Conservation (phyloP, 129 eudicot species). For the Pittosporum tobira region DNA sequence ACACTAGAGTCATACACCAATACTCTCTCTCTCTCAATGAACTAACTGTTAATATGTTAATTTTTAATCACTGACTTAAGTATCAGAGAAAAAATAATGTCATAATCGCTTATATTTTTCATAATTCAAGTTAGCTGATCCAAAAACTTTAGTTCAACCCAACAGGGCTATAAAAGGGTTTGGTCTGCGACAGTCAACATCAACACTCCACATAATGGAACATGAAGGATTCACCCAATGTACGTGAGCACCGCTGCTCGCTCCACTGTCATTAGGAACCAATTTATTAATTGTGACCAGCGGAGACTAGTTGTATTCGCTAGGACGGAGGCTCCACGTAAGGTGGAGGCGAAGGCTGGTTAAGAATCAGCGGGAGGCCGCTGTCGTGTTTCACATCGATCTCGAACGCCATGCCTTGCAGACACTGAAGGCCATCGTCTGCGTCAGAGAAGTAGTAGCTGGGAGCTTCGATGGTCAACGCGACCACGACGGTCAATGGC, state of each 20-base stretch:
- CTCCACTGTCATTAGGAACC: conserved; percentile 28
- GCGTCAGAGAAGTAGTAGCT: conserved; percentile 70
- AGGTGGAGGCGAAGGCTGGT: too few relatives aligned
- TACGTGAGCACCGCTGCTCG: conserved; percentile 19
- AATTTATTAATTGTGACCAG: conserved; percentile 24
- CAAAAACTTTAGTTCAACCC: too few relatives aligned
- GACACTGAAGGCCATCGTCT: conserved; percentile 54
- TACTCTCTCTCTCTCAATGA: too few relatives aligned
- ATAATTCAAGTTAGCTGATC: too few relatives aligned
- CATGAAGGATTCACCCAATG: conserved; percentile 6
- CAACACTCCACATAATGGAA: neutral
- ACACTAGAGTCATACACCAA: too few relatives aligned
- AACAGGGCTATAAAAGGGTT: too few relatives aligned
- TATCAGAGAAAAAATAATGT: too few relatives aligned
- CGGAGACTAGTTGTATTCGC: conserved; percentile 82
- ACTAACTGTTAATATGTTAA: too few relatives aligned
- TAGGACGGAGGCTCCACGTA: too few relatives aligned
- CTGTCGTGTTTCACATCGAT: conserved; percentile 51
- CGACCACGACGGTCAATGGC: conserved; percentile 38
- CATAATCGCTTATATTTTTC: too few relatives aligned
- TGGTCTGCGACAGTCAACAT: too few relatives aligned
- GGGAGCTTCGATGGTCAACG: conserved; percentile 42
- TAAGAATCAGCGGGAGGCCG: conserved; percentile 76
- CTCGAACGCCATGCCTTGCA: conserved; percentile 58
- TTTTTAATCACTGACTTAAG: too few relatives aligned